These are phyloP conservation scores for Lasiodiplodia sp. DNA, from an alignment of 2,329 filamentous ascomycete species.

Conservation along the genomic window DNA sequence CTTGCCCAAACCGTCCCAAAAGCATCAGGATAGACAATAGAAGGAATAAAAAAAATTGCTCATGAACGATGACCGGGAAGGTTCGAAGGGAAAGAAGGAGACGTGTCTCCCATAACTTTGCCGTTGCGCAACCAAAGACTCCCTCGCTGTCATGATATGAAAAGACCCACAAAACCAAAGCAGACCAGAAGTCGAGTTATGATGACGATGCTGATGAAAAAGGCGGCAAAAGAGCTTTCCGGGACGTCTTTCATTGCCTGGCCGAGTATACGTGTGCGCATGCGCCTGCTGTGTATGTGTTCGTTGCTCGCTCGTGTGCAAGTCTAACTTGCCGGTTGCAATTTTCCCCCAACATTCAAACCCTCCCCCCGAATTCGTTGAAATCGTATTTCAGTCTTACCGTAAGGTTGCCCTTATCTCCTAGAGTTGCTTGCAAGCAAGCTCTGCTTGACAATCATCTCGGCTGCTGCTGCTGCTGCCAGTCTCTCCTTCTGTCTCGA, in stretches of 20 bases:
- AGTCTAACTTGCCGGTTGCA: conserved; percentile 19
- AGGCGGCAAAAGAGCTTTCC: conserved; percentile 6
- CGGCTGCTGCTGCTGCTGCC: conserved; percentile 86
- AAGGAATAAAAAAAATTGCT: neutral
- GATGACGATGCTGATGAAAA: conserved; percentile 10
- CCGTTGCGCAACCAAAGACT: conserved; percentile 19
- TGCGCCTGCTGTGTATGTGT: conserved; percentile 22
- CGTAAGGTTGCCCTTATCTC: conserved; percentile 3
- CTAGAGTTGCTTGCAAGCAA: conserved; percentile 50
- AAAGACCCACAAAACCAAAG: conserved; percentile 22
- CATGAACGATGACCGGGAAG: conserved; percentile 3
- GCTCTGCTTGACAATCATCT: conserved; percentile 94
- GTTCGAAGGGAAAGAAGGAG: neutral
- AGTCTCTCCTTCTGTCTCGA: conserved; percentile 94
- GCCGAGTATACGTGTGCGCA: conserved; percentile 18
- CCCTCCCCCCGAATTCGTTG: neutral
- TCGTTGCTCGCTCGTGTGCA: conserved; percentile 15
- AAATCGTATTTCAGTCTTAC: neutral
- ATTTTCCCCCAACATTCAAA: conserved; percentile 4
- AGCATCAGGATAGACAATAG: neutral
- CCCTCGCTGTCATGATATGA: conserved; percentile 16
- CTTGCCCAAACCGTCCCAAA: conserved; percentile 1
- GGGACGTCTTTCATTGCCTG: conserved; percentile 23
- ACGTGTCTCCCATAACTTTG: conserved; percentile 2
- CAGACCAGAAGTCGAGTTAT: conserved; percentile 5